These are phyloP conservation scores for Hermanozyma aechmeae DNA, from an alignment of 805 yeast species.

Conservation along the genomic window DNA sequence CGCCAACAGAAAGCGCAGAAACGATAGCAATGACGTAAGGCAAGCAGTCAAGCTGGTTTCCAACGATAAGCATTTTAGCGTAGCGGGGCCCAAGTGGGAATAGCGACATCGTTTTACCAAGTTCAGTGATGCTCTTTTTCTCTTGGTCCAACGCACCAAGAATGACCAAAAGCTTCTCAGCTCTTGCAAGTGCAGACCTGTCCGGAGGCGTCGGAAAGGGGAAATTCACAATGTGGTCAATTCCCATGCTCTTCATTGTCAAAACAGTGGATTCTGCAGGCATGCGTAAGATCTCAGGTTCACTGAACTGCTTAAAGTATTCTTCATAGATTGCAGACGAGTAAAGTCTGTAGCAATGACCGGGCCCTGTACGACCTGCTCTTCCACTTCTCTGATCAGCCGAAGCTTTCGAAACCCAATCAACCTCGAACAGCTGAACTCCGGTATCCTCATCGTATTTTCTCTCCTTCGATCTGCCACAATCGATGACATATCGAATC, in stretches of 20 bases:
- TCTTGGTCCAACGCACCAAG: slow-evolving; percentile 67
- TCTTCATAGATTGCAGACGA: slow-evolving; percentile 92
- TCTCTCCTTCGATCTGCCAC: slow-evolving; percentile 90
- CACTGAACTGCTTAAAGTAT: slow-evolving; percentile 72
- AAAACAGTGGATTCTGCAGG: slow-evolving; percentile 95
- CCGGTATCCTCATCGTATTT: slow-evolving; percentile 74
- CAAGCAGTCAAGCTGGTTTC: slow-evolving; percentile 78
- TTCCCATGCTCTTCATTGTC: slow-evolving; percentile 96
- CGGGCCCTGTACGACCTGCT: slow-evolving; percentile 99
- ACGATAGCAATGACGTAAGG: slow-evolving; percentile 89
- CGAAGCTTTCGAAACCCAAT: slow-evolving; percentile 92
- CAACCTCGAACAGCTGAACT: slow-evolving; percentile 85
- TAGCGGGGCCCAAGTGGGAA: slow-evolving; percentile 94
- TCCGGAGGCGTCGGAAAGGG: slow-evolving; percentile 97
- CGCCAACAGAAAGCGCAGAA: slow-evolving; percentile 88
- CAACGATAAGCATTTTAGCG: slow-evolving; percentile 80
- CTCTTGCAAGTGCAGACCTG: slow-evolving; percentile 44
- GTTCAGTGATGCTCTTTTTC: slow-evolving; percentile 51
- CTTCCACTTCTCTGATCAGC: slow-evolving; percentile 94
- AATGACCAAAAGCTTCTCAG: slow-evolving; percentile 57
- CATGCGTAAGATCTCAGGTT: slow-evolving; percentile 89
- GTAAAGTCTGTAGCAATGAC: slow-evolving; percentile 86
- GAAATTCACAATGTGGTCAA: slow-evolving; percentile 79
- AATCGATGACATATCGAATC: slow-evolving; percentile 86
- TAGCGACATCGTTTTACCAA: slow-evolving; percentile 79